Evolutionary conservation across 192 early-diverging fungal species (phyloP), one percentile per base, ranked within the genome.

Genomic region (Phlyctochytrium planicorne): DNA sequence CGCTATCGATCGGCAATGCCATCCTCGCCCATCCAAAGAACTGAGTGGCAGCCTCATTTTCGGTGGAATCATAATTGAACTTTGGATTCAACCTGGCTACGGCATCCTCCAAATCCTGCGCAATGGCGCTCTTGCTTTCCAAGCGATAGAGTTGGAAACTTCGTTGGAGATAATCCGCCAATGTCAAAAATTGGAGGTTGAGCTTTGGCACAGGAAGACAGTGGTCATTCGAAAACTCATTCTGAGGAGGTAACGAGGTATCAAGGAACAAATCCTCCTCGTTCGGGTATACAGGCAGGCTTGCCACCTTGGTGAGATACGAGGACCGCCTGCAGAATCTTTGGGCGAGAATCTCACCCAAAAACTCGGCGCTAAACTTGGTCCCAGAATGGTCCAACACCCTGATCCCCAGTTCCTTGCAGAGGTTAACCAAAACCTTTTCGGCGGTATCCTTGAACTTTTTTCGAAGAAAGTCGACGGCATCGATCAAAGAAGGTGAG

Each of bases 1-100:
- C 85, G 56, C 76, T 60, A 2, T 83, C 82, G 50, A 97, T 83
- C 0, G 88, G 87, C 34, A 87, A 68, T 0, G 92, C 97, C 90
- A 96, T 98, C 47, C 95, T 79, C 6, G 94, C 89, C 95, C 96
- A 98, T 32, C 97, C 96, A 1, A 75, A 75, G 78, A 97, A 98
- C n/a, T 84, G 80, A 0, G 90, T 94, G 0, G 65, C 62, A 35
- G 86, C 79, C 0, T 86, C 81, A 34, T 77, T 79, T 23, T 34
- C 62, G 14, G 62, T 66, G 27, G 53, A 40, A 56, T 84, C 83
- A 1, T 78, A 60, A 27, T 75, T 76, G 55, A 79, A 79, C 34
- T 78, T 65, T 2, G 98, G 95, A n/a, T 80, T 80, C 40, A 98
- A 71, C 25, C 96, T 84, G 6, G 81, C 80, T 3, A 95, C 89